Percentiles rank a stretch among this genome's conserved stretches.
Conservation (phyloP, 2,329 filamentous ascomycete genomes). For the Penicillium olsonii region DNA sequence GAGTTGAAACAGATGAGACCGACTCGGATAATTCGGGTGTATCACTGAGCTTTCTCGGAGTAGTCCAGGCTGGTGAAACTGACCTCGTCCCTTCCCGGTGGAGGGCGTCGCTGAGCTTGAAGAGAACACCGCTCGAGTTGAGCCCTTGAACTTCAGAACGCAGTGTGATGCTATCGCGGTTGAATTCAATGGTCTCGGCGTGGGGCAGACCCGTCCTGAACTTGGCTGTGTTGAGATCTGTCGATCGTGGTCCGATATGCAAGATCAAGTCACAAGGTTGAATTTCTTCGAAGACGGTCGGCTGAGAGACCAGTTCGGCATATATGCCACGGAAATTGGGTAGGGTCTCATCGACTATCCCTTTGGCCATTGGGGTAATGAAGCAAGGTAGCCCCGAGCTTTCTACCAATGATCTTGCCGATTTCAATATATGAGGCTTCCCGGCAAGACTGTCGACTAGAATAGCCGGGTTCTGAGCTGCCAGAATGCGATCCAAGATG, state of each 20-base stretch:
- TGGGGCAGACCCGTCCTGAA: slow-evolving; percentile 76
- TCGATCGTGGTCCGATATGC: slow-evolving; percentile 34
- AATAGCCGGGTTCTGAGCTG: slow-evolving; percentile 70
- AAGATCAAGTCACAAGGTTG: slow-evolving; percentile 34
- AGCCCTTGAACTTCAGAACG: slow-evolving; percentile 71
- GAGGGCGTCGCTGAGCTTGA: slow-evolving; percentile 62
- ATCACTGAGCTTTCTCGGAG: neutral
- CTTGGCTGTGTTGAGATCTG: slow-evolving; percentile 54
- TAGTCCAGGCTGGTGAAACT: slow-evolving; percentile 23
- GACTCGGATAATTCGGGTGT: neutral
- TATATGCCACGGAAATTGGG: slow-evolving; percentile 77
- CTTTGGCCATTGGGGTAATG: slow-evolving; percentile 84
- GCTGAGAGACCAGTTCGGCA: slow-evolving; percentile 68
- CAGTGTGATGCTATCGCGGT: slow-evolving; percentile 69
- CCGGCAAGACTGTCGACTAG: slow-evolving; percentile 78
- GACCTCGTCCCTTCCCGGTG: slow-evolving; percentile 54
- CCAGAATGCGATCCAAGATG: slow-evolving; percentile 68
- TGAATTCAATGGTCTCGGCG: slow-evolving; percentile 73
- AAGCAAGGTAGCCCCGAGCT: slow-evolving; percentile 75
- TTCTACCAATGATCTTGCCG: slow-evolving; percentile 68
- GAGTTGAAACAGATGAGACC: neutral
- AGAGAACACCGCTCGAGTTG: slow-evolving; percentile 73
- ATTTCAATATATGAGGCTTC: slow-evolving; percentile 68
- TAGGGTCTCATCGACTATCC: slow-evolving; percentile 72
- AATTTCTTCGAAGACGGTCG: slow-evolving; percentile 35